Evolutionary conservation across 2,329 filamentous ascomycete genomes (phyloP).

Genomic region (Fusarium sp.): DNA sequence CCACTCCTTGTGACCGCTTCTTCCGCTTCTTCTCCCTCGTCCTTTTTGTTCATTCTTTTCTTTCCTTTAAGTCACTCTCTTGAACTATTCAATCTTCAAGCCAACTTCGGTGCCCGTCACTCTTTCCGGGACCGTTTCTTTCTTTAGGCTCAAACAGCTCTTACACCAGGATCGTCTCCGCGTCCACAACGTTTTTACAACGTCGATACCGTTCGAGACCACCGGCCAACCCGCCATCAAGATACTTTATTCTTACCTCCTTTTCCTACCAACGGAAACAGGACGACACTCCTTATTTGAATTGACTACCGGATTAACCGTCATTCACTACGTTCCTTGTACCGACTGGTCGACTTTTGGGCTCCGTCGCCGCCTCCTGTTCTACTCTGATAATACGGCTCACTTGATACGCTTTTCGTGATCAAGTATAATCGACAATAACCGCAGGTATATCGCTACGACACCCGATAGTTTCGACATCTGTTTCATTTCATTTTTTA

Average conservation of each 20-base stretch:
- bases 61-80: conserved; percentile 69
- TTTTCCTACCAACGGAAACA: conserved; percentile 43
- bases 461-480: conserved; percentile 34
- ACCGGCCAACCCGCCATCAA: conserved; percentile 35
- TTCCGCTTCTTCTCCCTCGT: conserved; percentile 56
- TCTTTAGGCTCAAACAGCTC: conserved; percentile 56
- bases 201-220: conserved; percentile 43
- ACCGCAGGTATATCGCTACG: conserved; percentile 28
- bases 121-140: conserved; percentile 66
- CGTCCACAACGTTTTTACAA: conserved; percentile 37
- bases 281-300: conserved; percentile 54
- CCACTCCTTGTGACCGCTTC: conserved; percentile 58
- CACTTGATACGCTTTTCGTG: conserved; percentile 32
- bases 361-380: conserved; percentile 26
- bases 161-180: conserved; percentile 43
- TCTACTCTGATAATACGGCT: conserved; percentile 25
- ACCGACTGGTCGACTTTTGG: conserved; percentile 34
- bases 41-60: conserved; percentile 60
- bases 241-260: conserved; percentile 40
- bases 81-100: conserved; percentile 53
- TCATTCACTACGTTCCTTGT: conserved; percentile 45
- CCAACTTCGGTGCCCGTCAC: conserved; percentile 64
- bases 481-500: conserved; percentile 31
- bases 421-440: conserved; percentile 41
- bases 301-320: conserved; percentile 35